Evolutionary conservation across 768 basidiomycete species (phyloP).

Genomic region (Fibroporia radiculosa): DNA sequence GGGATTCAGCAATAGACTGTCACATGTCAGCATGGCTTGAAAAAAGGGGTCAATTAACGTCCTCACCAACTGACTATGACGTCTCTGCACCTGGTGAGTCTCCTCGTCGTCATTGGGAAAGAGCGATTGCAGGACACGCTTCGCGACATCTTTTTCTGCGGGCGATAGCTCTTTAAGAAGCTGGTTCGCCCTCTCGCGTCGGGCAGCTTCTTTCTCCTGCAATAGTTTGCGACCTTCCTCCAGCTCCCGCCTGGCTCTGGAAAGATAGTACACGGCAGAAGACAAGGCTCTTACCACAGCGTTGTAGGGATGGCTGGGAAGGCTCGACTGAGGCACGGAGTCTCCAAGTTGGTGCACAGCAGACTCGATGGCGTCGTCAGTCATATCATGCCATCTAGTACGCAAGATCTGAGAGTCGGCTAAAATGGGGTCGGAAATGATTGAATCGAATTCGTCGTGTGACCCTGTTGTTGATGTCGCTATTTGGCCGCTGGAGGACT

Average conservation of each 20-base stretch:
- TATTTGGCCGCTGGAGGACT: constrained; percentile 16
- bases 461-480: neutral
- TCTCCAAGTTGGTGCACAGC: constrained; percentile 44
- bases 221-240: constrained; percentile 49
- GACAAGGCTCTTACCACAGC: constrained; percentile 63
- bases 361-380: constrained; percentile 65
- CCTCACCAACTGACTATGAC: constrained; percentile 54
- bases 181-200: constrained; percentile 43
- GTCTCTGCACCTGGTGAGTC: constrained; percentile 42
- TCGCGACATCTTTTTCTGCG: constrained; percentile 62
- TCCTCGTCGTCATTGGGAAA: constrained; percentile 43
- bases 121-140: constrained; percentile 56
- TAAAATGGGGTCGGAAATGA: constrained; percentile 3
- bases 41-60: neutral
- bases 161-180: constrained; percentile 48
- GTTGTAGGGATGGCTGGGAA: constrained; percentile 52
- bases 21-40: neutral
- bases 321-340: constrained; percentile 40
- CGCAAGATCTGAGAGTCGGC: constrained; percentile 43
- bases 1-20: constrained; percentile 39
- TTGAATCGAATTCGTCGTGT: neutral
- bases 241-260: constrained; percentile 51
- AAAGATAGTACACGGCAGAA: constrained; percentile 51
- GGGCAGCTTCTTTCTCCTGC: constrained; percentile 51
- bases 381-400: constrained; percentile 71